These are phyloP conservation scores for Colletotrichum tropicale DNA, from an alignment of 2,329 filamentous ascomycete genomes.

Conservation along the genomic window DNA sequence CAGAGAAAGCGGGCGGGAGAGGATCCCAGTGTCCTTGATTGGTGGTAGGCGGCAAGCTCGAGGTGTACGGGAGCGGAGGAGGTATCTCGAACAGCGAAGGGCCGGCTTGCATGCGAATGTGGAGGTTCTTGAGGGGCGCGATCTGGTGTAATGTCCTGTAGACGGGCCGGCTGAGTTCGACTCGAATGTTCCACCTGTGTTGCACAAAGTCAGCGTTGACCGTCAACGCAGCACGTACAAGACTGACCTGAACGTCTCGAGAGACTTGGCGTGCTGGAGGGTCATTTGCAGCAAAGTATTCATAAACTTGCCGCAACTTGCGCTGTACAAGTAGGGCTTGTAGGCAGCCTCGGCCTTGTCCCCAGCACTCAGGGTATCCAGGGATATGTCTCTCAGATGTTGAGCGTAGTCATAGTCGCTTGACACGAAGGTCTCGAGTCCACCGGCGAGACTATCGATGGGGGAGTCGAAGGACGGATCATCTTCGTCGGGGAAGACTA, in stretches of 20 bases:
- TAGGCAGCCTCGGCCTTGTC: conserved; percentile 58
- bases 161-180: conserved; percentile 64
- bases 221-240: neutral
- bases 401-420: conserved; percentile 68
- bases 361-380: conserved; percentile 60
- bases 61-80: conserved; percentile 47
- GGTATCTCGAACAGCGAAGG: conserved; percentile 57
- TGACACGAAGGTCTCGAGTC: conserved; percentile 65
- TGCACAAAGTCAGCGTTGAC: neutral
- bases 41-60: conserved; percentile 20
- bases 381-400: conserved; percentile 58
- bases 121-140: conserved; percentile 54
- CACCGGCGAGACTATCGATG: conserved; percentile 62
- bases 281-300: conserved; percentile 64
- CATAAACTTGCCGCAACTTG: conserved; percentile 67
- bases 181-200: conserved; percentile 65
- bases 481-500: conserved; percentile 66
- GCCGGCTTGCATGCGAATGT: conserved; percentile 64
- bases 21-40: conserved; percentile 19
- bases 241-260: conserved; percentile 62
- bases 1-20: conserved; percentile 21
- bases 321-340: conserved; percentile 56
- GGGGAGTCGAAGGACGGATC: conserved; percentile 54
- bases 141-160: conserved; percentile 63
- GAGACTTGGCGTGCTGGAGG: conserved; percentile 55